Evolutionary conservation across 2,329 filamentous ascomycete genomes (phyloP).

Genomic region (Neocucurbitaria cava): DNA sequence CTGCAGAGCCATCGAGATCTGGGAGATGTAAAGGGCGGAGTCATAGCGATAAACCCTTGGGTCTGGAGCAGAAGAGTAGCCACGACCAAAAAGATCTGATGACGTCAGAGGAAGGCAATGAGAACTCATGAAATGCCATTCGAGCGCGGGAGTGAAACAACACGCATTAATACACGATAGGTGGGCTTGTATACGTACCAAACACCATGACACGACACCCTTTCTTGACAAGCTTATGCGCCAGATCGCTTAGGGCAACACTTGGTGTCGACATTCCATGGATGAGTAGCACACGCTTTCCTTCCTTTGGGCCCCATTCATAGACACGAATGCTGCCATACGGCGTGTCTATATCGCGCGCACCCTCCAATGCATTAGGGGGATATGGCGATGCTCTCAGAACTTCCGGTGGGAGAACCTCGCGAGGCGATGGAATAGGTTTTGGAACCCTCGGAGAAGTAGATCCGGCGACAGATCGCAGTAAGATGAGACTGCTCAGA

Average conservation of each 20-base stretch:
- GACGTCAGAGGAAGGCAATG: neutral
- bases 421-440: neutral
- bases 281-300: slow-evolving; percentile 75
- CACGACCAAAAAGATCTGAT: slow-evolving; percentile 75
- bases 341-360: slow-evolving; percentile 70
- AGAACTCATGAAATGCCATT: neutral
- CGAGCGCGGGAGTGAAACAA: neutral
- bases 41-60: slow-evolving; percentile 70
- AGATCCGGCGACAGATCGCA: neutral
- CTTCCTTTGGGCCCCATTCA: slow-evolving; percentile 78
- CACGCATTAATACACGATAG: neutral
- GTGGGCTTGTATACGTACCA: slow-evolving; percentile 52
- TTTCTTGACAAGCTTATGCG: slow-evolving; percentile 67
- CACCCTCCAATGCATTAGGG: slow-evolving; percentile 72
- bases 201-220: slow-evolving; percentile 83
- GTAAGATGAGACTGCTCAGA: neutral
- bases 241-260: slow-evolving; percentile 71
- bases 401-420: neutral
- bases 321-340: slow-evolving; percentile 78
- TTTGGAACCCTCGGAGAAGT: neutral
- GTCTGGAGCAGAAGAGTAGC: slow-evolving; percentile 75
- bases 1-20: slow-evolving; percentile 73
- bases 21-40: slow-evolving; percentile 73
- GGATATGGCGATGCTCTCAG: slow-evolving; percentile 63
- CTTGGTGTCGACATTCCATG: slow-evolving; percentile 85